Conservation (phyloP, 108 stramenopile species). For the Nannochloropsis salina region DNA sequence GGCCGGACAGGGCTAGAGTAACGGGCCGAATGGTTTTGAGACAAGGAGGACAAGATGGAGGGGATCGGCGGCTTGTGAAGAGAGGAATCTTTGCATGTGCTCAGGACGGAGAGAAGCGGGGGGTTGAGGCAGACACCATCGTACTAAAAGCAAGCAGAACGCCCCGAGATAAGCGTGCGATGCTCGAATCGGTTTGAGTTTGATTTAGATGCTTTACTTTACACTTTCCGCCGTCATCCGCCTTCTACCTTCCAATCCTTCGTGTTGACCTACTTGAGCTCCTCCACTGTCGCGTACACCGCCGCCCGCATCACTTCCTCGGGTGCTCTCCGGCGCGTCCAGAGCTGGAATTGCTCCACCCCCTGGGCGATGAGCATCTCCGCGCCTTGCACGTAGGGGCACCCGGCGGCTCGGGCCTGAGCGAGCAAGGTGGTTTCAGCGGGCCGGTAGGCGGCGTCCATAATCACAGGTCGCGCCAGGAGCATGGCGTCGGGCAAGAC, state of each 20-base stretch:
- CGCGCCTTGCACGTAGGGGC: slow-evolving; percentile 78
- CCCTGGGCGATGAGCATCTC: slow-evolving; percentile 98
- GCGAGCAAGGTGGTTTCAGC: slow-evolving; percentile 73
- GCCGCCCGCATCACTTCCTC: slow-evolving; percentile 30
- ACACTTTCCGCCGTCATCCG: too few species aligned
- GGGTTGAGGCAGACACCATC: too few species aligned
- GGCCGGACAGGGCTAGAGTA: background rate
- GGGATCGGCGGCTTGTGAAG: background rate
- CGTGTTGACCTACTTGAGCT: background rate
- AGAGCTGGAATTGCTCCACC: slow-evolving; percentile 88
- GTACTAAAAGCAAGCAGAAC: too few species aligned
- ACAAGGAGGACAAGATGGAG: background rate
- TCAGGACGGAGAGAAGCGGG: too few species aligned
- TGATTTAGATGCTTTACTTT: too few species aligned
- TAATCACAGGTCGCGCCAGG: slow-evolving; percentile 50
- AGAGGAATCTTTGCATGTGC: background rate
- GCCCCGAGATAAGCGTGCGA: too few species aligned
- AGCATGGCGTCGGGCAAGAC: slow-evolving; percentile 74
- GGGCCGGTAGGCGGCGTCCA: slow-evolving; percentile 92
- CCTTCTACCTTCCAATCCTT: too few species aligned
- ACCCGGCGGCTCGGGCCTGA: slow-evolving; percentile 72
- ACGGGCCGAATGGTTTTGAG: too few species aligned
- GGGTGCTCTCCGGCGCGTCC: slow-evolving; percentile 82
- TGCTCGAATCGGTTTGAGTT: too few species aligned
- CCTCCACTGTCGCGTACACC: slow-evolving; percentile 37